Evolutionary conservation across 257 asterid genomes (phyloP).

Genomic region (Voacanga thouarsii): DNA sequence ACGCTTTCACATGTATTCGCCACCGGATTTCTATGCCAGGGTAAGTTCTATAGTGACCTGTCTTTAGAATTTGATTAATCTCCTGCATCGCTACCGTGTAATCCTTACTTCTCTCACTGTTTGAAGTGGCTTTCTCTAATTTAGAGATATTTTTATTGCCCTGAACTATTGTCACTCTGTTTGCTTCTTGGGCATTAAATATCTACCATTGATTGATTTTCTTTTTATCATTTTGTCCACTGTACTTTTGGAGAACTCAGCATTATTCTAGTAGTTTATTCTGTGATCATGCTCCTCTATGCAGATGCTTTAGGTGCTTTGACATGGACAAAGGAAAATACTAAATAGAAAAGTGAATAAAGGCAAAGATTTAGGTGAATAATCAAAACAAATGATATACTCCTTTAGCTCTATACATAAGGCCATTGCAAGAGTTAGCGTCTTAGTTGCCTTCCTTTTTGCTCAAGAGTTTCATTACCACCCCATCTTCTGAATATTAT

Average conservation of each 20-base stretch:
- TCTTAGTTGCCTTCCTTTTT: background rate
- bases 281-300: background rate
- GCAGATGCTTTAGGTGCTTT: background rate
- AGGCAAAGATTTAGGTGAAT: background rate
- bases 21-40: conserved; percentile 90
- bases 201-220: background rate
- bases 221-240: background rate
- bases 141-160: background rate
- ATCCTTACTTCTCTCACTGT: background rate
- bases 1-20: conserved; percentile 75
- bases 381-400: background rate
- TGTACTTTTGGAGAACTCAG: background rate
- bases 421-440: background rate
- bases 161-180: background rate
- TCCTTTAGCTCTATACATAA: background rate
- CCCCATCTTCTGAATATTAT: no score
- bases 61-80: background rate
- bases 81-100: background rate
- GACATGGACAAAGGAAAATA: background rate
- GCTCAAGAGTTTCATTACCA: background rate
- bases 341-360: background rate
- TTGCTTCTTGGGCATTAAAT: background rate
- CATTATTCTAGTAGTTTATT: background rate
- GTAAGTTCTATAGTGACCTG: conserved; percentile 34
- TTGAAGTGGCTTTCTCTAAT: background rate